Percentiles rank a stretch among this genome's conserved stretches.
These are phyloP conservation scores for Neopestalotiopsis rosae DNA, from an alignment of 2,329 filamentous ascomycete species.

Conservation along the genomic window DNA sequence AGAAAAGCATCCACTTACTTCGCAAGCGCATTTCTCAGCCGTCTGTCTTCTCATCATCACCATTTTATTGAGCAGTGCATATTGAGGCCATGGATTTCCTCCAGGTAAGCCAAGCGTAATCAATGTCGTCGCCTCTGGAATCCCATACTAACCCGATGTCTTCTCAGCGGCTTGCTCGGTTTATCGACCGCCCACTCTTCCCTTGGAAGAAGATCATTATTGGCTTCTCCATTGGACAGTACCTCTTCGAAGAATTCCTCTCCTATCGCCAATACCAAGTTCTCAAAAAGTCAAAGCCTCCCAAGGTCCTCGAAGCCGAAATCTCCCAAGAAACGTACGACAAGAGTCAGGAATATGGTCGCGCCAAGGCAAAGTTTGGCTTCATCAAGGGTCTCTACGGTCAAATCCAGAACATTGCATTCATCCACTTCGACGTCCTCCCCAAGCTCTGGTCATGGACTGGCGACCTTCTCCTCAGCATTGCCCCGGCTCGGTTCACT, in stretches of 20 bases:
- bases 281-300: slow-evolving; percentile 78
- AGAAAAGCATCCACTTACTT: slow-evolving; percentile 16
- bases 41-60: slow-evolving; percentile 4
- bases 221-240: slow-evolving; percentile 92
- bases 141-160: neutral
- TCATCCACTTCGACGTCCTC: slow-evolving; percentile 89
- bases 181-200: slow-evolving; percentile 90
- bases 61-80: neutral
- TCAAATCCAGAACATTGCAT: slow-evolving; percentile 85
- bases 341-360: slow-evolving; percentile 94
- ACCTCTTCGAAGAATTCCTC: slow-evolving; percentile 86
- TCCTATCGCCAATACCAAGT: slow-evolving; percentile 89
- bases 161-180: slow-evolving; percentile 73
- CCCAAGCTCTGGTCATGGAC: slow-evolving; percentile 89
- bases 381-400: slow-evolving; percentile 82
- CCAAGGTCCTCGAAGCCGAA: slow-evolving; percentile 86
- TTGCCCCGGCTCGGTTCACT: slow-evolving; percentile 77
- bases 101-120: neutral
- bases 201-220: slow-evolving; percentile 98
- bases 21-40: neutral
- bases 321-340: slow-evolving; percentile 90
- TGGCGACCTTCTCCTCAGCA: slow-evolving; percentile 74
- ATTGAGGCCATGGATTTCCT: slow-evolving; percentile 13
- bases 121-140: too few relatives aligned
- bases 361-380: slow-evolving; percentile 91